Evolutionary conservation across 495 filamentous ascomycete species (phyloP).

Genomic region (Penicillium paxilli): DNA sequence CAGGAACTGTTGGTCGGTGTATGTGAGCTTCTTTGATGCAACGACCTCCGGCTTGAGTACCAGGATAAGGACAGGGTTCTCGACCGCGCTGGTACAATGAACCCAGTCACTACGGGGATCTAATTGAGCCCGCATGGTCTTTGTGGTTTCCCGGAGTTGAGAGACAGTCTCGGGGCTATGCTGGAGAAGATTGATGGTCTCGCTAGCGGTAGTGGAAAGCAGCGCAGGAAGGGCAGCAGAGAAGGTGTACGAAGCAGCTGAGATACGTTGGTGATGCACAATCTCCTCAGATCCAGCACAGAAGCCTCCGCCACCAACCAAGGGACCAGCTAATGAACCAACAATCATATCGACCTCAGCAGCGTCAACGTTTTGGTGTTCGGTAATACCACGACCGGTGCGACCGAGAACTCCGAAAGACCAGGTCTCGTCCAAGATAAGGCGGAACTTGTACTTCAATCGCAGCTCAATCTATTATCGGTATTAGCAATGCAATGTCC

Average conservation of each 20-base stretch:
- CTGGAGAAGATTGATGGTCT: constrained; percentile 81
- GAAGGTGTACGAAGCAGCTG: constrained; percentile 86
- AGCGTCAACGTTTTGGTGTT: constrained; percentile 93
- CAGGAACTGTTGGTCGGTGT: constrained; percentile 78
- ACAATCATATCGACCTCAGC: constrained; percentile 92
- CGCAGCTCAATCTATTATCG: constrained; percentile 75
- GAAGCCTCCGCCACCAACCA: constrained; percentile 93
- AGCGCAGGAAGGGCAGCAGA: constrained; percentile 93
- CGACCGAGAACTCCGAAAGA: constrained; percentile 92
- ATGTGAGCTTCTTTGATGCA: constrained; percentile 61
- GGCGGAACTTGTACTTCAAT: constrained; percentile 91
- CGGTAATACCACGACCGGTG: constrained; percentile 87
- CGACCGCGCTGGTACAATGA: constrained; percentile 71
- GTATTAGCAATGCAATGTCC: background rate
- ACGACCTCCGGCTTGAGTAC: constrained; percentile 84
- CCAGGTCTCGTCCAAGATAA: constrained; percentile 96
- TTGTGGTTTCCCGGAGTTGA: constrained; percentile 77
- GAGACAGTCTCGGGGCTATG: constrained; percentile 74
- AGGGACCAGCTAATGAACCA: constrained; percentile 84
- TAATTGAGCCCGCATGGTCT: constrained; percentile 78
- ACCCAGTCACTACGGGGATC: constrained; percentile 96
- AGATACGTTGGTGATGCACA: constrained; percentile 92
- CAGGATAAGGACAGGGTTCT: constrained; percentile 85
- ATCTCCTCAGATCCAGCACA: constrained; percentile 88
- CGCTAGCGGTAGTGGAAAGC: constrained; percentile 90